Evolutionary conservation across 768 basidiomycete genomes (phyloP), one percentile per base, ranked within the genome.

Genomic region (Leucogyrophana mollusca): DNA sequence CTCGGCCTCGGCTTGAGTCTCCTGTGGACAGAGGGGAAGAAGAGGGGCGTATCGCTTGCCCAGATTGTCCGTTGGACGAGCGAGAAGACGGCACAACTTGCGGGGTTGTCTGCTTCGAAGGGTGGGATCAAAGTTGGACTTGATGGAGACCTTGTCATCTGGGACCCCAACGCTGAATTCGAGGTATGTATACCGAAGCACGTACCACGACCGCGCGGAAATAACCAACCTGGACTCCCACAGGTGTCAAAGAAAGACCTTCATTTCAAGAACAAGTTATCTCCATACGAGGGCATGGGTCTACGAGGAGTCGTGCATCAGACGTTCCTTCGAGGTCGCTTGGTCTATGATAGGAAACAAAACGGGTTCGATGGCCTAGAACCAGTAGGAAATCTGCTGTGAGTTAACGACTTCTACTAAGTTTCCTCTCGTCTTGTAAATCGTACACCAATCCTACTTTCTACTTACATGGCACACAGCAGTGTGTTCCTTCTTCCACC

Each of bases 191-290:
- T 30, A 7, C 13, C 27, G 27, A n/a, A n/a, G n/a, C n/a, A n/a
- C n/a, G n/a, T n/a, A n/a, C n/a, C n/a, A n/a, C n/a, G n/a, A n/a
- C 27, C 13, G 6, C 27, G 13, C 27, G 27, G 27, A 30, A 30
- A 30, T 30, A 30, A 7, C 27, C 56, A 47, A 55, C 37, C 32
- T 16, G 8, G 35, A 25, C 40, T 20, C 36, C 9, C 13, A 11
- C 49, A 94, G 91, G 87, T 94, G 18, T 83, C 83, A 22, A 78
- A 78, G 58, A 84, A 87, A 8, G 58, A 66, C 9, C 72, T 97
- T 9, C 75, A 83, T 42, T 97, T 95, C 77, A 96, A 92, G 73
- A 97, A 98, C 70, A 94, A 94, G 66, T 58, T 96, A 16, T 90
- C 90, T 4, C 89, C 95, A 2, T 98, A 94, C 62, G 79, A 89